Percentiles rank a stretch among this genome's conserved stretches.
Evolutionary conservation across 139 green algal genomes (phyloP).

Genomic region (Pycnococcus provasolii): DNA sequence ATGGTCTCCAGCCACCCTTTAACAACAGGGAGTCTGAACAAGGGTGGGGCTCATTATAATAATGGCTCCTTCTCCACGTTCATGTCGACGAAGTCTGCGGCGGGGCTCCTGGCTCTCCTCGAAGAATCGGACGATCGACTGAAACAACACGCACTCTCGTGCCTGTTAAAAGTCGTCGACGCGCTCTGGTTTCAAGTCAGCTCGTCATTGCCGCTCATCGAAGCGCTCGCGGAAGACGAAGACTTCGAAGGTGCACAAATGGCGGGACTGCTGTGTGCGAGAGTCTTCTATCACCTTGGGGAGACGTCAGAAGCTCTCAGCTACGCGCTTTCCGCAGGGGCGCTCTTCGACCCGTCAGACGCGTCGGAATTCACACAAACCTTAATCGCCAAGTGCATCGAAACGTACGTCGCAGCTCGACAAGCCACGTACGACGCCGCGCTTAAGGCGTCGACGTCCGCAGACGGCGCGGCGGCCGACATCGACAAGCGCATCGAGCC

Average conservation of each 20-base stretch:
- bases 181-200: constrained; percentile 53
- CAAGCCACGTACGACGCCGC: constrained; percentile 29
- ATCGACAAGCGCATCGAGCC: constrained; percentile 70
- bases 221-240: constrained; percentile 92
- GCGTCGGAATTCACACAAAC: constrained; percentile 87
- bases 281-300: constrained; percentile 98
- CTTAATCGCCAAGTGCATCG: constrained; percentile 83
- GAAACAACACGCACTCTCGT: constrained; percentile 2
- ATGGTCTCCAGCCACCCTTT: too few relatives aligned
- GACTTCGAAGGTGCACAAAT: constrained; percentile 78
- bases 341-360: constrained; percentile 84
- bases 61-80: too few relatives aligned
- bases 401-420: constrained; percentile 76
- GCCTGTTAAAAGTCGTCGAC: constrained; percentile 1
- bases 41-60: too few relatives aligned
- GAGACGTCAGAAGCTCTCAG: constrained; percentile 88
- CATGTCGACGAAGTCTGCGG: constrained; percentile 27
- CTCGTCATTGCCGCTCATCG: constrained; percentile 64
- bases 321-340: constrained; percentile 83
- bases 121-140: constrained; percentile 53
- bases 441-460: constrained; percentile 7
- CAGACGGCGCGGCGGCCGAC: constrained; percentile 13
- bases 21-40: too few relatives aligned
- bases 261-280: constrained; percentile 67
- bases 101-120: constrained; percentile 67